phyloP scores from a whole-genome alignment of 2,329 filamentous ascomycete species.

The Trichoderma endophyticum region DNA sequence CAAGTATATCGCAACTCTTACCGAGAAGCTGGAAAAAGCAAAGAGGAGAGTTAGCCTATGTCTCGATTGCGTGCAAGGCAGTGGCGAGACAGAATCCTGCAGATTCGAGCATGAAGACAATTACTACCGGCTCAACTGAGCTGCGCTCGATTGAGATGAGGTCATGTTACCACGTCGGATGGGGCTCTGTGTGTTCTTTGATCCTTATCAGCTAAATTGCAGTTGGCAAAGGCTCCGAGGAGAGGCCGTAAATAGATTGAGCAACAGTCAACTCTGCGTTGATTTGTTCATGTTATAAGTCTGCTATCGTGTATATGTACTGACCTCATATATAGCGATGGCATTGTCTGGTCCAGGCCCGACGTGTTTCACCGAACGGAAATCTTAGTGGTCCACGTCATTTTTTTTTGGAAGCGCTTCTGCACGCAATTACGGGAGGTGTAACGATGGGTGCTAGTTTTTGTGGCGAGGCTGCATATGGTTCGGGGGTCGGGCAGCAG shows the following conservation, averaged over 20 bases:
- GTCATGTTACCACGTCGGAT: not conserved
- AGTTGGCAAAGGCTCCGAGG: not conserved
- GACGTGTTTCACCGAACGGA: not conserved
- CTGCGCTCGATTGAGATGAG: not conserved
- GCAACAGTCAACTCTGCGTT: not conserved
- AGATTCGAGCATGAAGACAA: not conserved
- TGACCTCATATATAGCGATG: not conserved
- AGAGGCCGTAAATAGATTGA: not conserved
- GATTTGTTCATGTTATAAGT: not conserved
- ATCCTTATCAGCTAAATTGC: not conserved
- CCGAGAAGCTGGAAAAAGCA: not conserved
- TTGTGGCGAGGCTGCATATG: too few species aligned
- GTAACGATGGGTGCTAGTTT: too few species aligned
- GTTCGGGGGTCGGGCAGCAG: too few species aligned
- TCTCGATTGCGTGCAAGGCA: not conserved
- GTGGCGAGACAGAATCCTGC: not conserved
- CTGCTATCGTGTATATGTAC: not conserved
- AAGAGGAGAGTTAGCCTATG: not conserved
- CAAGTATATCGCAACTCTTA: not conserved
- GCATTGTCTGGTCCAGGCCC: not conserved
- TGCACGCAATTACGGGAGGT: too few species aligned
- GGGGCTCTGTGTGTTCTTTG: not conserved
- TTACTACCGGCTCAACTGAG: not conserved
- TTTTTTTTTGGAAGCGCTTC: not conserved
- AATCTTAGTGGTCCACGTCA: not conserved